These are phyloP conservation scores for Ilex paraguariensis DNA, from an alignment of 305 asterid species.

Conservation along the genomic window DNA sequence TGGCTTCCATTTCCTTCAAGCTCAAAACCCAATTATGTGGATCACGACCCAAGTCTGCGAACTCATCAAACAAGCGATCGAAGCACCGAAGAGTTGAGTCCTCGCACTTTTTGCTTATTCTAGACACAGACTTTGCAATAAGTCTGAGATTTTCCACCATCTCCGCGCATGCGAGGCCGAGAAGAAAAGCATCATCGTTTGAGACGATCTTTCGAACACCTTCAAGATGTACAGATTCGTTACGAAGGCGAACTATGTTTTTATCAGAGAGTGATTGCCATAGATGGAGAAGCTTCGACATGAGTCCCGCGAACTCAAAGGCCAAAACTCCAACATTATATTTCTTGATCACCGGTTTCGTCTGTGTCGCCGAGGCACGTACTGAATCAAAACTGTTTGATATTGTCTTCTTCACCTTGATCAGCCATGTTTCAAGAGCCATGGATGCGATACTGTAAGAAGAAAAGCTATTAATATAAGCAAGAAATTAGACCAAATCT, in stretches of 20 bases:
- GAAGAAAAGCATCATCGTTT: conserved; percentile 60
- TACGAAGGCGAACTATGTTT: conserved; percentile 43
- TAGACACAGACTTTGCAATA: conserved; percentile 45
- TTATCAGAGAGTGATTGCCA: conserved; percentile 75
- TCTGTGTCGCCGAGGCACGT: conserved; percentile 35
- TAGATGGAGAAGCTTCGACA: conserved; percentile 77
- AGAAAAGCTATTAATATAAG: too few species aligned
- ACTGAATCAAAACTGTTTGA: conserved; percentile 44
- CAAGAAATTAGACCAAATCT: neutral
- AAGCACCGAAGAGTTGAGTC: conserved; percentile 56
- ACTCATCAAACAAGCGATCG: conserved; percentile 49
- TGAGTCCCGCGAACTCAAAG: conserved; percentile 71
- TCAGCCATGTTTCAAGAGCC: conserved; percentile 81
- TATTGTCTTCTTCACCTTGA: conserved; percentile 65
- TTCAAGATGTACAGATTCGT: conserved; percentile 56
- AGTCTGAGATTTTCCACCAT: conserved; percentile 52
- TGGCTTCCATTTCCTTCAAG: conserved; percentile 50
- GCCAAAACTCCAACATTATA: conserved; percentile 67
- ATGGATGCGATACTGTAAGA: conserved; percentile 13
- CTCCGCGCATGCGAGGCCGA: conserved; percentile 80
- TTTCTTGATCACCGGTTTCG: conserved; percentile 45
- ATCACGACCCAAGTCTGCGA: conserved; percentile 64
- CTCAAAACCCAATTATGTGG: conserved; percentile 47
- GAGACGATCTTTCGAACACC: conserved; percentile 93
- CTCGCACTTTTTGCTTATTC: conserved; percentile 55